Percentiles rank a stretch among this genome's conserved stretches.
phyloP scores from a whole-genome alignment of 805 yeast species.

The Yarrowia hollandica region DNA sequence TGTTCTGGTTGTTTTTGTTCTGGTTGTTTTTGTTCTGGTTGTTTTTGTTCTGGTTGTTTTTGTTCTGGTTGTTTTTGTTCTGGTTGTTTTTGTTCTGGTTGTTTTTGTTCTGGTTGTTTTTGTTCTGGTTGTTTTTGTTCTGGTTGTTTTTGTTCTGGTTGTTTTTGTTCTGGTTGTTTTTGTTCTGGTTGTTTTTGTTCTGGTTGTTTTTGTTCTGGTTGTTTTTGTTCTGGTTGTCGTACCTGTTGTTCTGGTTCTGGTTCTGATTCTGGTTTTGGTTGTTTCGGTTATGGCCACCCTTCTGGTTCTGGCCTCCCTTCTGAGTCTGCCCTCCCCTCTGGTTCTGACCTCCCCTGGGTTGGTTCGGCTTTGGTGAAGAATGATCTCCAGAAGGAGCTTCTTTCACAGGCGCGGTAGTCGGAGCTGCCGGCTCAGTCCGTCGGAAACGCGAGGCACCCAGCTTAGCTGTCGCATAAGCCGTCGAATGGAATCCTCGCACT shows the following conservation, averaged over 20 bases:
- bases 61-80: neutral
- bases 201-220: neutral
- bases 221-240: neutral
- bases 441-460: slow-evolving; percentile 22
- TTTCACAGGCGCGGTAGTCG: neutral
- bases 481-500: slow-evolving; percentile 16
- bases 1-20: neutral
- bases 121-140: neutral
- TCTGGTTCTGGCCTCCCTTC: too few relatives aligned
- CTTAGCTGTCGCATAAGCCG: slow-evolving; percentile 1
- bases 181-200: neutral
- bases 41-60: neutral
- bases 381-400: neutral
- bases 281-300: neutral
- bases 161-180: neutral
- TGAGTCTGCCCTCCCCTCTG: neutral
- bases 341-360: neutral
- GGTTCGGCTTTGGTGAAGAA: neutral
- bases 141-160: neutral
- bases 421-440: neutral
- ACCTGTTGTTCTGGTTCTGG: neutral
- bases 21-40: neutral
- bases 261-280: neutral
- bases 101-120: neutral
- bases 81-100: neutral